Base-by-base conservation (phyloP, 305 asterid species). In the Rubia balearica region DNA sequence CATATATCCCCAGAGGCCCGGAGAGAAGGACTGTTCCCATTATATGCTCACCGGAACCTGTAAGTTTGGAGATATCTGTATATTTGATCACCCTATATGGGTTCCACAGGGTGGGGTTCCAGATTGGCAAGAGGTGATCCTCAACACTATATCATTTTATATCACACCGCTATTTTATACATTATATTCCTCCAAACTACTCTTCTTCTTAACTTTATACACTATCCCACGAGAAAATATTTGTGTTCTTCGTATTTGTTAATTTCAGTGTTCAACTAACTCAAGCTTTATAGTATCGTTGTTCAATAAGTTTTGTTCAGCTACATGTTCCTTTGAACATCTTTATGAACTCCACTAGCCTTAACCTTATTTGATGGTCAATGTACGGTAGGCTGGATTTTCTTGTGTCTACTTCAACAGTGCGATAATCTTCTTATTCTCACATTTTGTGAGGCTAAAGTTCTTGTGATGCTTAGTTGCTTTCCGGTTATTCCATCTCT, bases 41-140 rank as follows among this genome's bases (percentile, higher is more conserved):
- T 94, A 94, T 85, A 94, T 94, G 98, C 98, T 88, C 89, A 94
- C 98, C 79, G 83, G 98, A 88, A 83, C 96, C 83, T 94, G 98
- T 91, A 94, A 85, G 82, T 94, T 79, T 89, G 97, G 97, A 80
- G 98, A 91, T 68, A 85, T 88, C 96, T 94, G 98, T 97, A 91
- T 61, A 84, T 94, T 91, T 89, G 97, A 94, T 89, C 98, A 94
- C 88, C 98, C 98, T 84, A 84, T 91, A 86, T 94, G 98, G 98
- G 97, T 94, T 81, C 98, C 98, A 61, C 96, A 91, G 84, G 97
- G 98, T 84, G 98, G 98, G 83, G 88, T 90, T 85, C 97, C 98
- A 77, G 96, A 94, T 84, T 94, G 98, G 98, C 86, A 89, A 91
- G 98, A 94, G 98, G 98, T 94, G 98, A 94, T 80, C 70, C 81